phyloP scores from a whole-genome alignment of 2,329 filamentous ascomycete species.

The Aspergillus felis region DNA sequence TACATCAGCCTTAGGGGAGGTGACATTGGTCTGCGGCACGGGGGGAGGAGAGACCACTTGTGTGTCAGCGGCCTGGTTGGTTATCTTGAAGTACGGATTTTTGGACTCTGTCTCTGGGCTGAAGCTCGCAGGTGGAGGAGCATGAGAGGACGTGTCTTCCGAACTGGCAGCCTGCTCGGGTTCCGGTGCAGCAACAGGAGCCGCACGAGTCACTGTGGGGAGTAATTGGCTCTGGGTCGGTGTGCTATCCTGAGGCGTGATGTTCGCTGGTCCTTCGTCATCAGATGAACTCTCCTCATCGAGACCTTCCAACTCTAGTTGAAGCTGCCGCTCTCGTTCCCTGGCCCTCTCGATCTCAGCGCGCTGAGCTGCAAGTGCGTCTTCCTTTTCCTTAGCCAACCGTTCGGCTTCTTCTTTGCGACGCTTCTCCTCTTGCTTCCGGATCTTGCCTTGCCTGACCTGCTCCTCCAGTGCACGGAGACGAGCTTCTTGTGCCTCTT shows the following conservation, averaged over 20 bases:
- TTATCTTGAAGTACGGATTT: conserved; percentile 92
- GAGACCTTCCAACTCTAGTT: conserved; percentile 76
- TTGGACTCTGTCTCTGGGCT: conserved; percentile 72
- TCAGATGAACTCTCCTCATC: conserved; percentile 75
- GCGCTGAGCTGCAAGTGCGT: conserved; percentile 74
- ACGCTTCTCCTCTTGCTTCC: conserved; percentile 94
- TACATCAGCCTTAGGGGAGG: conserved; percentile 44
- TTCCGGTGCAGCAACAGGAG: conserved; percentile 31
- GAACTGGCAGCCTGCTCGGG: conserved; percentile 51
- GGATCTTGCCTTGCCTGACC: conserved; percentile 86
- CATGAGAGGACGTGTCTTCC: conserved; percentile 45
- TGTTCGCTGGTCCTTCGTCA: conserved; percentile 71
- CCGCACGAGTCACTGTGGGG: conserved; percentile 30
- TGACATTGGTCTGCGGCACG: conserved; percentile 38
- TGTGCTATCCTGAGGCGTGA: conserved; percentile 59
- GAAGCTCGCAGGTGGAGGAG: conserved; percentile 51
- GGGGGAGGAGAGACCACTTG: conserved; percentile 45
- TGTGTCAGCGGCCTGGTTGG: conserved; percentile 64
- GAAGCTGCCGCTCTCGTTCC: conserved; percentile 84
- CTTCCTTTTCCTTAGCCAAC: conserved; percentile 84
- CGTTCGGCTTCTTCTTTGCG: conserved; percentile 83
- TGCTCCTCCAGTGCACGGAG: conserved; percentile 90
- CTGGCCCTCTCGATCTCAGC: conserved; percentile 89
- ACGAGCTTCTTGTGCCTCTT: conserved; percentile 74
- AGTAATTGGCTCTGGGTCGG: conserved; percentile 56